Base-by-base conservation (phyloP, 129 eudicot genomes). In the Escallonia herrerae region DNA sequence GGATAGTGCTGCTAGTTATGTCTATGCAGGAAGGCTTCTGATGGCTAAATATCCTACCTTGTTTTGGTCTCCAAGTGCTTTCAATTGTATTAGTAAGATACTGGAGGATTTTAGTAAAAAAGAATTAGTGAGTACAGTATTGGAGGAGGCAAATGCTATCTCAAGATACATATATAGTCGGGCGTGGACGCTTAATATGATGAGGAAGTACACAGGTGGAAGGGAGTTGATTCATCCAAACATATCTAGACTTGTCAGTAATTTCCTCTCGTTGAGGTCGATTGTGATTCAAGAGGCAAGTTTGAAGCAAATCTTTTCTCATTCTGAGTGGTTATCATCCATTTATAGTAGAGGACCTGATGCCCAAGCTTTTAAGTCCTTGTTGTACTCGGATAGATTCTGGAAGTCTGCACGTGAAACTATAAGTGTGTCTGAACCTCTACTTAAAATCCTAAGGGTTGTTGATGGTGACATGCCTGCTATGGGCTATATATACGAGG, bases 401-500 rank as follows among this genome's bases (percentile, higher is more conserved):
- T 80, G 84, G 80, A 80, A 68, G 58, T 80, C 74, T 57, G 81
- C 75, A 43, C 67, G 45, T 50, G 84, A 80, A 54, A 81, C 56
- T 8, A 75, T 75, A 14, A 75, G 72, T 58, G 68, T 80, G 22
- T 71, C 78, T 41, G 81, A 80, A 66, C 81, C 75, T 12, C 60
- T 80, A 14, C 43, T 80, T 43, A 80, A 80, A 72, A 66, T 80
- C 22, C 70, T 80, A 5, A 75, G 84, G 69, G 71, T 71, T 39
- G 74, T 80, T 15, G 81, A 80, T 46, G 81, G 85, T 43, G 85
- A 80, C 69, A 72, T 80, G 81, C 78, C 85, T 66, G 85, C 78
- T 43, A 75, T 80, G 72, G 85, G 81, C 15, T 71, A 80, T 65
- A 62, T 80, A 10, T 76, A 80, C 40, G 75, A 71, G 61, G 78